Evolutionary conservation across 306 rosid genomes (phyloP).

Genomic region (Vigna radiata): DNA sequence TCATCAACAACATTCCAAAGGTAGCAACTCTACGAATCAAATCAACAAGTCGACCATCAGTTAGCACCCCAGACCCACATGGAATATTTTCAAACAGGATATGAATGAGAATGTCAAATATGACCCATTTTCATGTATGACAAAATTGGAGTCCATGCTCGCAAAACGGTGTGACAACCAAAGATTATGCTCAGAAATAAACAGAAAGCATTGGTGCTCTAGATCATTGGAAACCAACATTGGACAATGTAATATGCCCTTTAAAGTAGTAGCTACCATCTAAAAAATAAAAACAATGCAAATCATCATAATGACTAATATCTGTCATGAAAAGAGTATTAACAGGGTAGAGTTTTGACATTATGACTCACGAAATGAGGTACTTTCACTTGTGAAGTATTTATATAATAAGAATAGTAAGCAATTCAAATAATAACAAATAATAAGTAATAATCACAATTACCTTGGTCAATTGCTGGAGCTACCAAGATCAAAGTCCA

Average conservation of each 20-base stretch:
- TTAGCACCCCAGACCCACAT: too few relatives aligned
- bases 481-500: slow-evolving; percentile 98
- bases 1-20: too few relatives aligned
- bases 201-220: not conserved
- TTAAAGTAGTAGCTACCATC: slow-evolving; percentile 40
- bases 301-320: slow-evolving; percentile 3
- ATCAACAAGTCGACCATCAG: too few relatives aligned
- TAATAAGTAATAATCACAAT: slow-evolving; percentile 5
- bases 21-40: too few relatives aligned
- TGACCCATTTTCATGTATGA: too few relatives aligned
- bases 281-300: slow-evolving; percentile 22
- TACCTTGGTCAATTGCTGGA: slow-evolving; percentile 73
- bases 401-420: not conserved
- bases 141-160: too few relatives aligned
- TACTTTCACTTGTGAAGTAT: not conserved
- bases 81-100: too few relatives aligned
- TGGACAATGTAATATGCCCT: slow-evolving; percentile 30
- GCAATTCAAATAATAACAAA: slow-evolving; percentile 14
- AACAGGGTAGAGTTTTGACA: too few relatives aligned
- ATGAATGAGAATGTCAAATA: too few relatives aligned
- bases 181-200: slow-evolving; percentile 11
- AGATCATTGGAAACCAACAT: not conserved
- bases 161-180: slow-evolving; percentile 13
- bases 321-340: slow-evolving; percentile 1
- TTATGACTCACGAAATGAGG: too few relatives aligned